Evolutionary conservation across 1,284 basidiomycete species (phyloP), one percentile per base, ranked within the genome.

Genomic region (Cystobasidiaceae sp.): DNA sequence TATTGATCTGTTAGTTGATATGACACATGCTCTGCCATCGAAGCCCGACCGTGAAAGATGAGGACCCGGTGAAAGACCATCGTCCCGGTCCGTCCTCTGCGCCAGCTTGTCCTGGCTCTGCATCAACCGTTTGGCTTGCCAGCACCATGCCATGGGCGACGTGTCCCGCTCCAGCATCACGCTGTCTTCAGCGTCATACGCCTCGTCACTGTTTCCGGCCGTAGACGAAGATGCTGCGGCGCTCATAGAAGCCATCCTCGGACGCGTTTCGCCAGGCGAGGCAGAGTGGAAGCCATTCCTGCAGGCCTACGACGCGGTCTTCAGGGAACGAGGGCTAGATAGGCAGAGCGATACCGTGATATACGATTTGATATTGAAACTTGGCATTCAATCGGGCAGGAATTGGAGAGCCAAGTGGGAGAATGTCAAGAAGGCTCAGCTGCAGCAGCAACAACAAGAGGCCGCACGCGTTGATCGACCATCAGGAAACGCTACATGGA

Each of bases 361-460:
- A 9, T 68, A 68, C 43, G 67, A 49, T 48, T 19, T 54, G 33
- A 34, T 68, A 33, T 55, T 68, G 5, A 48, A 55, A 25, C 48
- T 68, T 27, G 62, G 44, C n/a, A 54, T 68, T 52, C 34, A 64
- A 45, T 37, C 51, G 28, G 67, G 67, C 27, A 55, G 34, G 39
- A 61, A 66, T 41, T 68, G 67, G 67, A 49, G 48, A 13, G 46
- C 52, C 33, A 68, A 68, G 48, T 68, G 67, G 67, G 49, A 46
- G 41, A 52, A 52, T 39, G 67, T 61, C 19, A 56, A 64, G 60
- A 27, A 41, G 21, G 52, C 61, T 30, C 62, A 65, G 46, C 61
- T 37, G 43, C 13, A 28, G 33, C 15, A 48, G 34, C 61, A 64
- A 27, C 52, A n/a, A 25, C 13, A 58, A 32, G 54, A 37, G 21